Base-by-base conservation (phyloP, 2,329 filamentous ascomycete species). In the Cucurbitaria berberidis region DNA sequence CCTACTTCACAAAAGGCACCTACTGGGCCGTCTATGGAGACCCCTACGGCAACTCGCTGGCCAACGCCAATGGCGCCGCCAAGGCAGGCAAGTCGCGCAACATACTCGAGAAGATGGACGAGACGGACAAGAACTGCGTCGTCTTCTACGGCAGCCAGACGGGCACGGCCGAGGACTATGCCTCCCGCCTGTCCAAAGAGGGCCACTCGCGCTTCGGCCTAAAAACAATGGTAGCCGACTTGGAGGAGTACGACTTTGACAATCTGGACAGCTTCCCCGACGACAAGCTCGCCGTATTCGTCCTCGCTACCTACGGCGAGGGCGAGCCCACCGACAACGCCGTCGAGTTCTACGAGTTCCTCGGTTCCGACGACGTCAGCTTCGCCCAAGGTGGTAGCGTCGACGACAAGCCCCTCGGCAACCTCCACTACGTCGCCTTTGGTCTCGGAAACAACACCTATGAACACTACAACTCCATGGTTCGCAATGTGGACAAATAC, bases 71-170 rank as follows among this genome's bases (percentile, higher is more conserved):
- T 66, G 86, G 85, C 76, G 82, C 82, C 61, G 82, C 83, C 60
- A 96, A 91, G 79, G 83, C 89, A 9, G 91, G 88, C 65, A 93
- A 92, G 81, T 93, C 93, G 55, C 84, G 95, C 66, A 93, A 97
- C 76, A 93, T 99, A 60, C 74, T 97, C 55, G 90, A 98, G 82
- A 96, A 96, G 80, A 89, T 99, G 87, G 90, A 97, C 19, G 92
- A 98, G 80, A 88, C 86, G 10, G 89, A 88, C 76, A 99, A 98
- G 82, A 98, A 99, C 80, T 97, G 93, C 76, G 89, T 99, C 62
- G 89, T 99, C 69, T 97, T 99, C 82, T 99, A 97, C 75, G 95
- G 95, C 64, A 99, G 95, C 27, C 95, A 99, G 80, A 99, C 95
- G 18, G 95, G 95, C 69, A 99, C 95, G 35, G 95, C 95, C 44